phyloP scores from a whole-genome alignment of 2,329 filamentous ascomycete genomes.

The Ascosphaera apis region DNA sequence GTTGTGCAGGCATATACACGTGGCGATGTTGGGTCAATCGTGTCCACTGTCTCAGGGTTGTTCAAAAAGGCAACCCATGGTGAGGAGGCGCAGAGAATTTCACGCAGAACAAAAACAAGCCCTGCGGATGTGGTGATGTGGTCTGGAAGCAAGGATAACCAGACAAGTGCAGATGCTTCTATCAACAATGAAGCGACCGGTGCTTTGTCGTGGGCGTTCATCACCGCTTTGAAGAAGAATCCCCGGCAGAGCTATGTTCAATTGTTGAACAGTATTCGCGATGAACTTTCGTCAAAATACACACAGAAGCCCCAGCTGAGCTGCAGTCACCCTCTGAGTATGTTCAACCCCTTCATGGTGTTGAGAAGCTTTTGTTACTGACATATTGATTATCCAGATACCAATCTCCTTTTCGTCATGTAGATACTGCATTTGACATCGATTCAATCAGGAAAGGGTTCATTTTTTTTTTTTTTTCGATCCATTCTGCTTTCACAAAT shows the following conservation, averaged over 20 bases:
- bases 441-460: no score
- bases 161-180: slow-evolving; percentile 82
- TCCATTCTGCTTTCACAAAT: no score
- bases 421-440: no score
- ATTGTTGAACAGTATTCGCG: slow-evolving; percentile 82
- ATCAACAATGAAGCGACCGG: slow-evolving; percentile 79
- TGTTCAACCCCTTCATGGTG: slow-evolving; percentile 11
- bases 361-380: slow-evolving; percentile 6
- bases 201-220: slow-evolving; percentile 97
- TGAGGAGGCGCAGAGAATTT: slow-evolving; percentile 55
- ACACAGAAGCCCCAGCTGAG: slow-evolving; percentile 89
- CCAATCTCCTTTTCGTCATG: slow-evolving; percentile 45
- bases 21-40: slow-evolving; percentile 64
- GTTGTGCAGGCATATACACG: slow-evolving; percentile 57
- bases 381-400: slow-evolving; percentile 24
- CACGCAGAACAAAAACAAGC: slow-evolving; percentile 72
- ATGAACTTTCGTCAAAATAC: slow-evolving; percentile 70
- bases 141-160: slow-evolving; percentile 86
- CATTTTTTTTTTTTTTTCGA: no score
- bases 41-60: slow-evolving; percentile 56
- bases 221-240: slow-evolving; percentile 72
- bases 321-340: slow-evolving; percentile 87
- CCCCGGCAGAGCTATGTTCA: slow-evolving; percentile 91
- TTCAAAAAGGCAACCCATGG: slow-evolving; percentile 72
- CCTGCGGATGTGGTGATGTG: slow-evolving; percentile 95